Conservation (phyloP, 116 monocot genomes). For the Posidonia oceanica region DNA sequence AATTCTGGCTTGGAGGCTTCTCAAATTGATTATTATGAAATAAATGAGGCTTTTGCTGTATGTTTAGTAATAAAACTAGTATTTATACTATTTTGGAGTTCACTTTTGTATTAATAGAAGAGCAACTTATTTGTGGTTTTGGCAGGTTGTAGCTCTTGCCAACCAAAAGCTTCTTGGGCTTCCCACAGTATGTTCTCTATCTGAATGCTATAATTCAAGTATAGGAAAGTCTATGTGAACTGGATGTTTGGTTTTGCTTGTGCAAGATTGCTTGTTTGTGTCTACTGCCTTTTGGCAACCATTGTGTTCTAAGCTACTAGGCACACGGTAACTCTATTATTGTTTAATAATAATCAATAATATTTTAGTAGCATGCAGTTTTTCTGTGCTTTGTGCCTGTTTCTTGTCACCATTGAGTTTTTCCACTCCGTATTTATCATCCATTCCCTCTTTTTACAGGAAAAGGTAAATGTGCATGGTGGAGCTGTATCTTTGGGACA, state of each 20-base stretch:
- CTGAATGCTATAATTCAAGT: not conserved
- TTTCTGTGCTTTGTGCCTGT: too few species aligned
- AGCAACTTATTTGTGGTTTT: constrained; percentile 6
- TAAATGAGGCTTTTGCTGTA: constrained; percentile 99
- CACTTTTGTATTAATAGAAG: not conserved
- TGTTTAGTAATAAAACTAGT: not conserved
- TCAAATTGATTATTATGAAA: constrained; percentile 96
- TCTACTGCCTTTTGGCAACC: too few species aligned
- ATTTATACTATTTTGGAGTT: not conserved
- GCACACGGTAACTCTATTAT: too few species aligned
- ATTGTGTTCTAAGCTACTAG: too few species aligned
- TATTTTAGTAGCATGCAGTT: too few species aligned
- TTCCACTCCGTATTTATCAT: not conserved
- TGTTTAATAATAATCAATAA: too few species aligned
- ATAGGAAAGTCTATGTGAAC: not conserved
- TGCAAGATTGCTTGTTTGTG: not conserved
- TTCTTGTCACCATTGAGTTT: too few species aligned
- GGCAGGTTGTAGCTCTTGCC: constrained; percentile 76
- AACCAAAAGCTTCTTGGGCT: constrained; percentile 77
- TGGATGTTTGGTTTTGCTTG: not conserved
- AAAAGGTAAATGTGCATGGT: constrained; percentile 82
- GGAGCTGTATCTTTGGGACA: constrained; percentile 89
- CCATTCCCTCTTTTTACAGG: constrained; percentile 29
- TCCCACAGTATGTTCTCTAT: constrained; percentile 34
- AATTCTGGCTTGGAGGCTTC: constrained; percentile 73